Conservation (phyloP, 768 basidiomycete species). For the Phylloporus rhodoxanthus region DNA sequence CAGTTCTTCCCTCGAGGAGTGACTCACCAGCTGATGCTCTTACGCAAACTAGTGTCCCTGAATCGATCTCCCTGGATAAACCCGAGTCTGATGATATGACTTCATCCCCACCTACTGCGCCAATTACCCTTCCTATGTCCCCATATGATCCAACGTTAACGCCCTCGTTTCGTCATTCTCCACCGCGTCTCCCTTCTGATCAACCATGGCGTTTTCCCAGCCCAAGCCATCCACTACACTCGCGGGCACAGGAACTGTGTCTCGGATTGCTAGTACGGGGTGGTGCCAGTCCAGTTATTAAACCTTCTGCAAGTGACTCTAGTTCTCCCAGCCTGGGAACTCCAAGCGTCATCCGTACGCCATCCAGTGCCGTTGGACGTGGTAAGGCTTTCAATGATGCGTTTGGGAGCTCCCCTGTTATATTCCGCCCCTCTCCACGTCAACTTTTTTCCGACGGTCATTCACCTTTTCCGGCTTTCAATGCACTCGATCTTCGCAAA, state of each 20-base stretch:
- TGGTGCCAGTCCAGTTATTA: constrained; percentile 43
- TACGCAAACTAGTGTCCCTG: neutral
- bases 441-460: constrained; percentile 34
- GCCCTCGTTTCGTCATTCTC: constrained; percentile 74
- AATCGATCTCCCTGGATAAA: neutral
- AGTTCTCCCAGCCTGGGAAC: constrained; percentile 29
- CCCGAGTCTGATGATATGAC: constrained; percentile 5
- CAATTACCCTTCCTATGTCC: constrained; percentile 47
- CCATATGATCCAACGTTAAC: constrained; percentile 73
- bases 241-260: constrained; percentile 55
- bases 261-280: constrained; percentile 58
- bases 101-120: constrained; percentile 24
- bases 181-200: constrained; percentile 66
- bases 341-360: constrained; percentile 27
- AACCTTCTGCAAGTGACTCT: constrained; percentile 24
- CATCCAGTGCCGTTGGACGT: constrained; percentile 22
- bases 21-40: neutral
- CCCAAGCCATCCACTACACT: constrained; percentile 72
- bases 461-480: constrained; percentile 29
- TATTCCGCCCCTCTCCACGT: constrained; percentile 40
- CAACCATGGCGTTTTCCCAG: constrained; percentile 82
- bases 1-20: constrained; percentile 14
- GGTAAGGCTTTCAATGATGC: constrained; percentile 26
- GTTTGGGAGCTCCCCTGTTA: constrained; percentile 32
- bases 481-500: constrained; percentile 30